Conservation (phyloP, 1,284 basidiomycete species). For the Puccinia brachypodii region DNA sequence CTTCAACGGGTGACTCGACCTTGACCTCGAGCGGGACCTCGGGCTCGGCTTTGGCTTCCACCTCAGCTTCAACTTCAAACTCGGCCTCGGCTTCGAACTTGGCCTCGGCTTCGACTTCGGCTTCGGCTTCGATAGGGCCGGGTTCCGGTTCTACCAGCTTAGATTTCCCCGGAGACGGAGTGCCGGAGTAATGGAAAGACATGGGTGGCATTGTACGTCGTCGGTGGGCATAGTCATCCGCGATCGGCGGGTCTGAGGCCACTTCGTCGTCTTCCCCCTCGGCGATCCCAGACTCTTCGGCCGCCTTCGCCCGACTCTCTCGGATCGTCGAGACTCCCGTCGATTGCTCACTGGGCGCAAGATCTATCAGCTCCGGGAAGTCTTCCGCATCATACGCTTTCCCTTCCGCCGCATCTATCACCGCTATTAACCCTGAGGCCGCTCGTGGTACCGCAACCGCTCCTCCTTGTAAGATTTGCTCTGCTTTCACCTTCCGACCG, state of each 20-base stretch:
- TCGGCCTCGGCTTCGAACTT: background rate
- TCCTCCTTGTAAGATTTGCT: constrained; percentile 39
- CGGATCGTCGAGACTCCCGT: constrained; percentile 20
- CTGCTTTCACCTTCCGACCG: constrained; percentile 29
- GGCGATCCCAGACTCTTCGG: background rate
- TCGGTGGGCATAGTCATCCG: background rate
- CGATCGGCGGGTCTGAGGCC: background rate
- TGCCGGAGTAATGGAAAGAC: background rate
- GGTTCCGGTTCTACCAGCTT: background rate
- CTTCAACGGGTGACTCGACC: background rate
- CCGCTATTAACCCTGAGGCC: constrained; percentile 32
- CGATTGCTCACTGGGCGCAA: constrained; percentile 37
- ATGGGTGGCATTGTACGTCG: constrained; percentile 34
- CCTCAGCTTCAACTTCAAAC: no score
- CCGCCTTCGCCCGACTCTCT: constrained; percentile 19
- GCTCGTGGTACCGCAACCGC: constrained; percentile 32
- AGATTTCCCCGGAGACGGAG: background rate
- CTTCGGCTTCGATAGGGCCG: background rate
- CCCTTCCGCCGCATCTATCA: constrained; percentile 31
- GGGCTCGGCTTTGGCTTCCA: background rate
- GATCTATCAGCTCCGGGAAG: constrained; percentile 31
- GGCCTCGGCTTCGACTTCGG: no score
- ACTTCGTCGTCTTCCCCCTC: background rate
- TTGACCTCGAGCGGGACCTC: no score
- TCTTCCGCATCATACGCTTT: constrained; percentile 29